Percentiles rank a stretch among this genome's conserved stretches.
Evolutionary conservation across 305 asterid species (phyloP).

Genomic region (Fraxinus latifolia): DNA sequence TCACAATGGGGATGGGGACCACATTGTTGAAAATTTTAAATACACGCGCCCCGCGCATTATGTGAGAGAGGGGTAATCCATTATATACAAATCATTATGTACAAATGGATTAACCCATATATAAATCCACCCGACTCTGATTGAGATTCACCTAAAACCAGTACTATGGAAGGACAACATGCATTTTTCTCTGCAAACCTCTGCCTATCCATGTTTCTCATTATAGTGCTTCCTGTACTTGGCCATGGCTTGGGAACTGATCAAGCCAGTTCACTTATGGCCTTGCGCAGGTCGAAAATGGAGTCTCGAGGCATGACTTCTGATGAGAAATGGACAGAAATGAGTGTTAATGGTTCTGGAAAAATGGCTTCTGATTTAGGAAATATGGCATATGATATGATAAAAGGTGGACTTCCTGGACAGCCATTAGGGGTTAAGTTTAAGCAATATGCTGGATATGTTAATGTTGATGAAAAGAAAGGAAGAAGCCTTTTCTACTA

Average conservation of each 20-base stretch:
- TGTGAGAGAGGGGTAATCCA: no score
- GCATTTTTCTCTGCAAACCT: constrained; percentile 8
- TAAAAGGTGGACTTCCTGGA: constrained; percentile 35
- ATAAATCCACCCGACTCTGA: background rate
- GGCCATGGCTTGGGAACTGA: constrained; percentile 26
- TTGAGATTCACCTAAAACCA: background rate
- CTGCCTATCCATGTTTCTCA: constrained; percentile 14
- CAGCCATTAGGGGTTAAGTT: constrained; percentile 30
- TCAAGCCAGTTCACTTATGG: constrained; percentile 30
- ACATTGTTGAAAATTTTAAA: no score
- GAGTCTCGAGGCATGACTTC: background rate
- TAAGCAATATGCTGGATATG: constrained; percentile 43
- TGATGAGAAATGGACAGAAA: background rate
- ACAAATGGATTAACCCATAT: no score
- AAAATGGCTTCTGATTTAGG: constrained; percentile 17
- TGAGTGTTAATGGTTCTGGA: constrained; percentile 2
- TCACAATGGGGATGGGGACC: no score
- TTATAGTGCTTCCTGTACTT: constrained; percentile 2
- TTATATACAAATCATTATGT: no score
- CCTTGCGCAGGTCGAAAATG: constrained; percentile 28
- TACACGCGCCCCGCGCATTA: no score
- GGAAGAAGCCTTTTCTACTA: constrained; percentile 44
- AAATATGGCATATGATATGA: constrained; percentile 35
- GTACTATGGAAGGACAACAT: constrained; percentile 24
- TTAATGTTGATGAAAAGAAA: constrained; percentile 24